phyloP scores from a whole-genome alignment of 768 basidiomycete genomes.

The Suillus alpinus region DNA sequence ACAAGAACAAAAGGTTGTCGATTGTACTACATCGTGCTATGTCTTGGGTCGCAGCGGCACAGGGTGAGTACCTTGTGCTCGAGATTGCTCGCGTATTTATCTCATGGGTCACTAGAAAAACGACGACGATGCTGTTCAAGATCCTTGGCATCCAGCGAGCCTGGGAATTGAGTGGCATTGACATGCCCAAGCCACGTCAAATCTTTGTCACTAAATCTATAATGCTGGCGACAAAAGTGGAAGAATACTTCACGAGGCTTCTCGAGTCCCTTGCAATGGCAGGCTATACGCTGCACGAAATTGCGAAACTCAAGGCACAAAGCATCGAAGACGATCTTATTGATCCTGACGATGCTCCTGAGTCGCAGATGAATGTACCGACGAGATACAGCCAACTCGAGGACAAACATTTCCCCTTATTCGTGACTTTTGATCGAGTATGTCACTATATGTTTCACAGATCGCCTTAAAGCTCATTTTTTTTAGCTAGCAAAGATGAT shows the following conservation, averaged over 20 bases:
- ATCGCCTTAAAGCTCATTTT: neutral
- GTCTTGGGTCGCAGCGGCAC: constrained; percentile 73
- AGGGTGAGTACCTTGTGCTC: constrained; percentile 41
- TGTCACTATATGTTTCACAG: constrained; percentile 7
- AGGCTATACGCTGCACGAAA: constrained; percentile 35
- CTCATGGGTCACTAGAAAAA: constrained; percentile 47
- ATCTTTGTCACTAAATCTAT: constrained; percentile 72
- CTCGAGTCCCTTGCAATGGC: constrained; percentile 40
- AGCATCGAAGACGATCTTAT: constrained; percentile 23
- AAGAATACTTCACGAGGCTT: constrained; percentile 60
- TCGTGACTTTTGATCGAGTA: constrained; percentile 64
- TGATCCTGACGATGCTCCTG: constrained; percentile 37
- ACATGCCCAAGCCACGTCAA: constrained; percentile 53
- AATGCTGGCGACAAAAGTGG: constrained; percentile 60
- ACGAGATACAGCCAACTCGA: constrained; percentile 49
- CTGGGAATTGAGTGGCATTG: constrained; percentile 37
- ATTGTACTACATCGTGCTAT: constrained; percentile 59
- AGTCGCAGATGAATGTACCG: constrained; percentile 33
- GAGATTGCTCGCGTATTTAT: neutral
- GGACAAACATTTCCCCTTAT: constrained; percentile 67
- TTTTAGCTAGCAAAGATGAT: constrained; percentile 25
- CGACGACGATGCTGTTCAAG: constrained; percentile 74
- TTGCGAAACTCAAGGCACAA: constrained; percentile 27
- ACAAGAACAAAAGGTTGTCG: constrained; percentile 54
- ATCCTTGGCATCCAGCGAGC: constrained; percentile 65